Conservation (phyloP, 768 basidiomycete genomes). For the Xerocomellus amylosporus region DNA sequence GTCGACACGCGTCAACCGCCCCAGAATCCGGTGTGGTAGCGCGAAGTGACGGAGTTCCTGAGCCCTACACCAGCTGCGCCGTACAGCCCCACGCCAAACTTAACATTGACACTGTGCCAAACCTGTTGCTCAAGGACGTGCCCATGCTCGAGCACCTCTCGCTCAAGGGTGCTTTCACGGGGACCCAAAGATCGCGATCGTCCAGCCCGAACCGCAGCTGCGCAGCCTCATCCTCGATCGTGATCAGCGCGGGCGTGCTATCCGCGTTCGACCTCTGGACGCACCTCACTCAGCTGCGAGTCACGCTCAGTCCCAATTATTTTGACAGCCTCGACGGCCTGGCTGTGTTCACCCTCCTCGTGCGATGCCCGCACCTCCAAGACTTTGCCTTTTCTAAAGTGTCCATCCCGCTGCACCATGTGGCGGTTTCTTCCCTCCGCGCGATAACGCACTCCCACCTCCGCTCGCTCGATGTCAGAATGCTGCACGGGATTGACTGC, state of each 20-base stretch:
- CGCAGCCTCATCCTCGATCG: too few relatives aligned
- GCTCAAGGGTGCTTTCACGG: not conserved
- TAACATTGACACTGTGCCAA: slow-evolving; percentile 6
- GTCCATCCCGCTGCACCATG: not conserved
- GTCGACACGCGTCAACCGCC: slow-evolving; percentile 11
- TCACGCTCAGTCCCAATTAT: too few relatives aligned
- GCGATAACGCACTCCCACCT: slow-evolving; percentile 10
- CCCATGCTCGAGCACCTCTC: slow-evolving; percentile 20
- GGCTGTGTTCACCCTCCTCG: slow-evolving; percentile 14
- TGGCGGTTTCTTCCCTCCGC: not conserved
- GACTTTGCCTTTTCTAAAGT: slow-evolving; percentile 7
- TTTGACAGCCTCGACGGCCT: not conserved
- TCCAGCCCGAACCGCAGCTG: too few relatives aligned
- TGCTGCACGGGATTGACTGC: too few relatives aligned
- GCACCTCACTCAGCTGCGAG: too few relatives aligned
- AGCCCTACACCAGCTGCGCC: slow-evolving; percentile 16
- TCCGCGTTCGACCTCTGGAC: too few relatives aligned
- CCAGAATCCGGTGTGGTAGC: slow-evolving; percentile 20
- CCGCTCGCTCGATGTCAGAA: too few relatives aligned
- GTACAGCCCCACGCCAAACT: slow-evolving; percentile 10
- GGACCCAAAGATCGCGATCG: too few relatives aligned
- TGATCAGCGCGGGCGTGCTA: too few relatives aligned
- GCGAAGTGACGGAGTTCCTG: slow-evolving; percentile 22
- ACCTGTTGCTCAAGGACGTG: slow-evolving; percentile 15
- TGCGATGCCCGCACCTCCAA: slow-evolving; percentile 20